These are phyloP conservation scores for Botrytis galanthina DNA, from an alignment of 2,329 filamentous ascomycete species.

Conservation along the genomic window DNA sequence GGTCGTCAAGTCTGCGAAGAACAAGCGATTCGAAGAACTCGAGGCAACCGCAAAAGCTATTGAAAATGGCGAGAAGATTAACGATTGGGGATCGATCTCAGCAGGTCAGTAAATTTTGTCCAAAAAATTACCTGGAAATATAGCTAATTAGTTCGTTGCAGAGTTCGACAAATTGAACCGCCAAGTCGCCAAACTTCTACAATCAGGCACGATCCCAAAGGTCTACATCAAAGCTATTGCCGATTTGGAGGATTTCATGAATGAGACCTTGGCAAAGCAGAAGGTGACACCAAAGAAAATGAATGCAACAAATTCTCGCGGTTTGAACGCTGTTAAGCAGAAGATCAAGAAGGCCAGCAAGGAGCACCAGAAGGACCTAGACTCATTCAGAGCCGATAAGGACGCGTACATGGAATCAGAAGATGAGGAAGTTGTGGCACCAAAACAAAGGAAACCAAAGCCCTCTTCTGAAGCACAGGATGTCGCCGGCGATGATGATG, in stretches of 20 bases:
- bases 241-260: constrained; percentile 91
- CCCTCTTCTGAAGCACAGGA: constrained; percentile 51
- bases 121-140: constrained; percentile 25
- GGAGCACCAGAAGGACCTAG: constrained; percentile 84
- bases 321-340: constrained; percentile 95
- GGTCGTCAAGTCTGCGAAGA: constrained; percentile 94
- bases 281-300: constrained; percentile 98
- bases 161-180: constrained; percentile 95
- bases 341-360: constrained; percentile 99
- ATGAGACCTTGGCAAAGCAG: constrained; percentile 90
- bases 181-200: constrained; percentile 74
- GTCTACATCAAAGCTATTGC: constrained; percentile 89
- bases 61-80: constrained; percentile 96
- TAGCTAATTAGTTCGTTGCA: constrained; percentile 42
- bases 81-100: constrained; percentile 92
- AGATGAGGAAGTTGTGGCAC: constrained; percentile 62
- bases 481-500: constrained; percentile 56
- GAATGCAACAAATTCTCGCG: constrained; percentile 92
- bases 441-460: constrained; percentile 54
- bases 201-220: constrained; percentile 79
- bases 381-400: constrained; percentile 81
- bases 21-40: constrained; percentile 93
- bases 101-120: constrained; percentile 58
- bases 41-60: constrained; percentile 87
- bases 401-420: constrained; percentile 85